These are phyloP conservation scores for Harringtonia lauricola DNA, from an alignment of 2,329 filamentous ascomycete species.

Conservation along the genomic window DNA sequence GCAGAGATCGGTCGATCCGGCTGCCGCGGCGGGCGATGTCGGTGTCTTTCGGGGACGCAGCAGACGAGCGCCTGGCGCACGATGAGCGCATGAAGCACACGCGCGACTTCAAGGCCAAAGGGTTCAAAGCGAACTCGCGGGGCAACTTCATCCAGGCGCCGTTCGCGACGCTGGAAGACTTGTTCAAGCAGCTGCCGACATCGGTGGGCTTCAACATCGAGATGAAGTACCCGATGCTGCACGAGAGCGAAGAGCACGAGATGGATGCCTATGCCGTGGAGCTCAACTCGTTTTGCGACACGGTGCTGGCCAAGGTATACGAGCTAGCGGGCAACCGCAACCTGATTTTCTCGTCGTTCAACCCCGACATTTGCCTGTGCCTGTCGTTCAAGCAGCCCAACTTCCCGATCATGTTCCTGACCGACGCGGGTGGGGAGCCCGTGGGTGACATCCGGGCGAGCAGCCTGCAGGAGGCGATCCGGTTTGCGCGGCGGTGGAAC, in stretches of 20 bases:
- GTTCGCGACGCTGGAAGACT: conserved; percentile 88
- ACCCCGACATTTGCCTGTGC: conserved; percentile 90
- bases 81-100: conserved; percentile 95
- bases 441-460: conserved; percentile 86
- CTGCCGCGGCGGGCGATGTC: conserved; percentile 40
- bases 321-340: conserved; percentile 73
- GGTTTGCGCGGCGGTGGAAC: conserved; percentile 93
- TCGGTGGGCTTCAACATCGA: conserved; percentile 95
- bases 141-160: conserved; percentile 93
- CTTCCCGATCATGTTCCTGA: conserved; percentile 90
- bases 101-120: conserved; percentile 84
- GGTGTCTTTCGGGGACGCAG: conserved; percentile 31
- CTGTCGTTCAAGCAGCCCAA: conserved; percentile 95
- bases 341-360: conserved; percentile 95
- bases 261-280: conserved; percentile 97
- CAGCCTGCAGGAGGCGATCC: conserved; percentile 87
- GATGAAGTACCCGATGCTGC: conserved; percentile 94
- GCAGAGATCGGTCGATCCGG: conserved; percentile 4
- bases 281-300: conserved; percentile 93
- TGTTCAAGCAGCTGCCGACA: conserved; percentile 76
- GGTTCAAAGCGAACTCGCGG: conserved; percentile 90
- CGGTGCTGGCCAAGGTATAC: conserved; percentile 81
- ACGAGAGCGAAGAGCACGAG: conserved; percentile 87
- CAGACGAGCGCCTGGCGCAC: conserved; percentile 21
- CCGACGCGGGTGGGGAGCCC: conserved; percentile 68